Conservation (phyloP, 441 rosid genomes). For the Populus trichocarpa region DNA sequence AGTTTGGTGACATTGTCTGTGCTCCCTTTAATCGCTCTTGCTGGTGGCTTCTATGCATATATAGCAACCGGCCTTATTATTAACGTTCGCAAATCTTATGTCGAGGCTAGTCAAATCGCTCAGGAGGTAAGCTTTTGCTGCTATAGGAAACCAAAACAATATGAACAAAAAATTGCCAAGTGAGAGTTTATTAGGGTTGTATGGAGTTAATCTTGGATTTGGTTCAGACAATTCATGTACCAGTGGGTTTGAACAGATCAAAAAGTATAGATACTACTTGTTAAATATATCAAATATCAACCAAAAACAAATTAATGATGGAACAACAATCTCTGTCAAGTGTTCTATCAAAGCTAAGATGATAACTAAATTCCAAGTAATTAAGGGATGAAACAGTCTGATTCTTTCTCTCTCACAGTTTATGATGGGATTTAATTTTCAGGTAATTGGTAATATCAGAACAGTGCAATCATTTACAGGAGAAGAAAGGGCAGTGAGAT, state of each 20-base stretch:
- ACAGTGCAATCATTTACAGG: slow-evolving; percentile 95
- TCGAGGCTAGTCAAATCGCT: slow-evolving; percentile 91
- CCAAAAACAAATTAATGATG: neutral
- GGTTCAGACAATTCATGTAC: neutral
- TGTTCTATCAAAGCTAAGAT: neutral
- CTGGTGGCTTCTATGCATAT: slow-evolving; percentile 87
- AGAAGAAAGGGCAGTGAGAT: slow-evolving; percentile 77
- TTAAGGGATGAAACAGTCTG: neutral
- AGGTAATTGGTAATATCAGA: slow-evolving; percentile 93
- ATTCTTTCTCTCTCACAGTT: neutral
- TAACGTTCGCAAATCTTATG: slow-evolving; percentile 74
- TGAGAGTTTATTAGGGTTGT: neutral
- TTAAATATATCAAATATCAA: neutral
- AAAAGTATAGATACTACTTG: neutral
- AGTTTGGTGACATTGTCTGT: slow-evolving; percentile 89
- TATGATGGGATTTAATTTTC: slow-evolving; percentile 1
- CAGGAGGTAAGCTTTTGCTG: slow-evolving; percentile 62
- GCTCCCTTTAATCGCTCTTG: slow-evolving; percentile 87
- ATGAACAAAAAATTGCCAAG: neutral
- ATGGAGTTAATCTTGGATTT: neutral
- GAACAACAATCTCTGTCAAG: too few species aligned
- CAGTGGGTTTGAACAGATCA: neutral
- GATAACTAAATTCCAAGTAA: too few species aligned
- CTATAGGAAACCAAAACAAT: neutral
- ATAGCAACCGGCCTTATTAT: slow-evolving; percentile 84